Evolutionary conservation across 2,329 filamentous ascomycete genomes (phyloP), one percentile per base, ranked within the genome.

Genomic region (Aspergillus pseudoviridinutans): DNA sequence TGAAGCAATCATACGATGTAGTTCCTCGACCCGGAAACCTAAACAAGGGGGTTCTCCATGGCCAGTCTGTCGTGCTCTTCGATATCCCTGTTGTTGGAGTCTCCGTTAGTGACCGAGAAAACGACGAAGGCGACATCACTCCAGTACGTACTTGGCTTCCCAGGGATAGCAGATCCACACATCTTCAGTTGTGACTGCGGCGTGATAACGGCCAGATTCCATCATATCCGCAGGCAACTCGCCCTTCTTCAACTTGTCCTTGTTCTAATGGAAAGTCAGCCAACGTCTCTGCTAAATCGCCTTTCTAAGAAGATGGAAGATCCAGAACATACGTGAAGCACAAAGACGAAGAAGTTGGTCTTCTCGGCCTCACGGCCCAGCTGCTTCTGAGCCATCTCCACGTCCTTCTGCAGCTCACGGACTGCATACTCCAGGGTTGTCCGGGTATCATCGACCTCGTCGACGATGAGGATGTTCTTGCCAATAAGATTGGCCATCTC

Each of bases 131-230:
- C n/a, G 56, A 4, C 25, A 29, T 41, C 14, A 49, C 9, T 10
- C 49, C n/a, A 46, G 22, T 29, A 79, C 82, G 56, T 78, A 85
- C 82, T 78, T 88, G 47, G 94, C 94, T 80, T 97, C 94, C 94
- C 94, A 99, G 17, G 94, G 94, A 78, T 99, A 99, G 83, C 91
- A 95, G 74, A 97, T 97, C 94, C 94, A 99, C 64, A 92, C 88
- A 77, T 99, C 93, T n/a, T 84, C 85, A 32, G 95, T 90, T 5
- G 93, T 97, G 71, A 88, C 82, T 24, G 94, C 91, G 24, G 94
- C 94, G 65, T 89, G 77, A 78, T 99, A 99, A 68, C 88, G 83
- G 57, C 84, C 84, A 55, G 86, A 78, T 44, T 82, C 78, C 63
- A 93, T 81, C 84, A 97, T 91, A 41, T 91, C 87, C 22, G 84